Conservation (phyloP, 2,329 filamentous ascomycete genomes). For the Botryosphaeria dothidea region DNA sequence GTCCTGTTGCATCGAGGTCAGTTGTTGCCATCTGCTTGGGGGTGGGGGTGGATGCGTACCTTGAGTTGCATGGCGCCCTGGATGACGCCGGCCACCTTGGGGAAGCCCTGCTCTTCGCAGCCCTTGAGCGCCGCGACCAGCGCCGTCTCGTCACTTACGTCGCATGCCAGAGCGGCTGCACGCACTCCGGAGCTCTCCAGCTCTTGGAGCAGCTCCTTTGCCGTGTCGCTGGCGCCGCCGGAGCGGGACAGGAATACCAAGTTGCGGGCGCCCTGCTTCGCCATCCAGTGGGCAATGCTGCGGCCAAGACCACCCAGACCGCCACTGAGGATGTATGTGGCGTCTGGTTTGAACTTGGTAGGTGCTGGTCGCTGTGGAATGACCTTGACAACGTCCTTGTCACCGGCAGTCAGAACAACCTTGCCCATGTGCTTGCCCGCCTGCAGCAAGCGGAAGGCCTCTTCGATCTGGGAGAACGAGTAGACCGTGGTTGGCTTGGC, state of each 20-base stretch:
- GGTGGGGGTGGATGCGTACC: background rate
- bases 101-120: background rate
- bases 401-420: conserved; percentile 23
- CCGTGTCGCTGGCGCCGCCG: background rate
- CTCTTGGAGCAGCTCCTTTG: background rate
- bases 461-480: conserved; percentile 20
- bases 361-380: conserved; percentile 14
- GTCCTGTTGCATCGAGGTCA: conserved; percentile 5
- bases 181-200: background rate
- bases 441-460: conserved; percentile 25
- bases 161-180: background rate
- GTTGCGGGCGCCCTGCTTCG: conserved; percentile 9
- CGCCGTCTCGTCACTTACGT: background rate
- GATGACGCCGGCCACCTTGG: conserved; percentile 27
- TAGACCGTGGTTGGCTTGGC: conserved; percentile 25
- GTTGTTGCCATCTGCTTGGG: background rate
- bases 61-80: conserved; percentile 31
- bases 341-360: background rate
- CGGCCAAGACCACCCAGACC: conserved; percentile 29
- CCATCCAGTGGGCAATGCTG: conserved; percentile 24
- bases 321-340: conserved; percentile 29
- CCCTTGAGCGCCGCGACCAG: background rate
- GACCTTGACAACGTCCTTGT: background rate
- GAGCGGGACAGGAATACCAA: conserved; percentile 22
- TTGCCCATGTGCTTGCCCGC: conserved; percentile 21